These are phyloP conservation scores for Pseudogymnoascus sp. DNA, from an alignment of 2,329 filamentous ascomycete genomes.

Conservation along the genomic window DNA sequence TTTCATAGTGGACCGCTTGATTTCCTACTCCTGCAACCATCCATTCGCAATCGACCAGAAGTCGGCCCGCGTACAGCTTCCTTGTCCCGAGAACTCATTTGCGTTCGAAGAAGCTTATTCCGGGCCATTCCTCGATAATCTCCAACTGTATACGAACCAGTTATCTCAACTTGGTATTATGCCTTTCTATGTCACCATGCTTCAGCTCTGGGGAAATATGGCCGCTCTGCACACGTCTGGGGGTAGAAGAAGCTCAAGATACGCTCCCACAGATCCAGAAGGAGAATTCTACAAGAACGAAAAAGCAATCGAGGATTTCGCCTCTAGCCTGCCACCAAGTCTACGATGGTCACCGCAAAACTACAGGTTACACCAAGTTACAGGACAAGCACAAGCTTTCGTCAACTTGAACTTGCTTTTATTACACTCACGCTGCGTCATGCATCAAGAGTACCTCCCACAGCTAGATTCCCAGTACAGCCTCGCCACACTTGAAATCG, in stretches of 20 bases:
- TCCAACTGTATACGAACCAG: background rate
- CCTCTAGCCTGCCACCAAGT: background rate
- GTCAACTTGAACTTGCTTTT: slow-evolving; percentile 14
- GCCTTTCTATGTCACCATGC: slow-evolving; percentile 11
- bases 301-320: slow-evolving; percentile 3
- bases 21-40: slow-evolving; percentile 14
- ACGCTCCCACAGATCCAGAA: background rate
- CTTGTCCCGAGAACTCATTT: slow-evolving; percentile 12
- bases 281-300: background rate
- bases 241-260: background rate
- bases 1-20: slow-evolving; percentile 13
- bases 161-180: slow-evolving; percentile 5
- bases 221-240: slow-evolving; percentile 6
- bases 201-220: slow-evolving; percentile 10
- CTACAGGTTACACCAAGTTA: slow-evolving; percentile 14
- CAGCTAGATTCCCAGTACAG: slow-evolving; percentile 14
- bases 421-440: slow-evolving; percentile 13
- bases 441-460: slow-evolving; percentile 15
- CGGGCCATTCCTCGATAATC: background rate
- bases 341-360: slow-evolving; percentile 9
- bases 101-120: slow-evolving; percentile 13
- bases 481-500: slow-evolving; percentile 2
- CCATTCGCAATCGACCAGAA: background rate
- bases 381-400: slow-evolving; percentile 14
- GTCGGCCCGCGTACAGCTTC: slow-evolving; percentile 12